Conservation (phyloP, 2,329 filamentous ascomycete species). For the Aspergillus versicolor region DNA sequence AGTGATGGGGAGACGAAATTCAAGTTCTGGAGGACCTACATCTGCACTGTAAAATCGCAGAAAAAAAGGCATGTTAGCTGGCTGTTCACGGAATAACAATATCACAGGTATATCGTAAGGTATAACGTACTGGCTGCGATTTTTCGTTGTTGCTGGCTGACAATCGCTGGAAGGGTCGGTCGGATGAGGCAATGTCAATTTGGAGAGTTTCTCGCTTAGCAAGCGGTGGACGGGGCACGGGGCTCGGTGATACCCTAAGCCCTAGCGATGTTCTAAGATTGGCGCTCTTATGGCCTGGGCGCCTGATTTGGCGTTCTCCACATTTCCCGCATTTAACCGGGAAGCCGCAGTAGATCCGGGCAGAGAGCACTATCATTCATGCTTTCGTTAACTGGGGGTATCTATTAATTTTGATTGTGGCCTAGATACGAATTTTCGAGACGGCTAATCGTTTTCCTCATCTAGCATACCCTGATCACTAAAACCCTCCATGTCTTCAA, state of each 20-base stretch:
- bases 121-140: conserved; percentile 48
- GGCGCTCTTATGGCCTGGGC: background rate
- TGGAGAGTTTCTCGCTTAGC: conserved; percentile 46
- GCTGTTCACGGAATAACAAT: conserved; percentile 13
- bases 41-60: conserved; percentile 69
- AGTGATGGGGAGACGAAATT: conserved; percentile 24
- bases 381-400: background rate
- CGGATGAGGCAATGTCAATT: conserved; percentile 38
- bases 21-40: conserved; percentile 61
- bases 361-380: background rate
- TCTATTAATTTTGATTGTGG: background rate
- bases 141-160: conserved; percentile 45
- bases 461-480: background rate
- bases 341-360: background rate
- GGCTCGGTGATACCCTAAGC: conserved; percentile 36
- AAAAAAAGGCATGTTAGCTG: conserved; percentile 49
- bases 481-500: background rate
- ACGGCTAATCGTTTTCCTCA: background rate
- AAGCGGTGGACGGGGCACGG: conserved; percentile 31
- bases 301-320: conserved; percentile 12
- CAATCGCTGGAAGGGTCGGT: conserved; percentile 39
- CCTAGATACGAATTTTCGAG: background rate
- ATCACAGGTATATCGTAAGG: conserved; percentile 12
- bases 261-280: conserved; percentile 28
- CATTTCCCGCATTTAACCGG: conserved; percentile 1